These are phyloP conservation scores for Penicillium sp. DNA, from an alignment of 2,329 filamentous ascomycete genomes.

Conservation along the genomic window DNA sequence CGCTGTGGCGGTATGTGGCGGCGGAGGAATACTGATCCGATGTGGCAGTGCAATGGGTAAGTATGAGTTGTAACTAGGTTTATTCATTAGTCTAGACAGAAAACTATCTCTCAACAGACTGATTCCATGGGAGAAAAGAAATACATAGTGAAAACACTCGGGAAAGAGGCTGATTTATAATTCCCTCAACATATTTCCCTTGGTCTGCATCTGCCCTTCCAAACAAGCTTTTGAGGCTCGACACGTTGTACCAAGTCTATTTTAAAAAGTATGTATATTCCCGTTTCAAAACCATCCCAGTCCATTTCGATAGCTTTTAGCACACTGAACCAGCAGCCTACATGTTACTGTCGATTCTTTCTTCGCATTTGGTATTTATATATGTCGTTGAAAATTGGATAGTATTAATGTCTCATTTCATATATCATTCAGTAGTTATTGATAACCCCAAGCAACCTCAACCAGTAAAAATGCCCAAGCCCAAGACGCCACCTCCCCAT, in stretches of 20 bases:
- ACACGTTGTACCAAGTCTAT: not conserved
- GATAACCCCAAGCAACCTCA: not conserved
- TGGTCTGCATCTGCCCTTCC: not conserved
- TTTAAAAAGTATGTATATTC: not conserved
- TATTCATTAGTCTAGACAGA: not conserved
- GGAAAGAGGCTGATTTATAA: not conserved
- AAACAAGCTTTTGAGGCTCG: slow-evolving; percentile 8
- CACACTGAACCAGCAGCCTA: too few species aligned
- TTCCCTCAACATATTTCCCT: not conserved
- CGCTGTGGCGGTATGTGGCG: slow-evolving; percentile 21
- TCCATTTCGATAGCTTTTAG: not conserved
- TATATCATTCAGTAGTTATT: not conserved
- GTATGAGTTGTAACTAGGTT: not conserved
- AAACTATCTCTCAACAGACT: not conserved
- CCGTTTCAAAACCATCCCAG: not conserved
- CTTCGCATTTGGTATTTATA: not conserved
- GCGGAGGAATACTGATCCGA: slow-evolving; percentile 34
- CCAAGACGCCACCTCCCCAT: slow-evolving; percentile 6
- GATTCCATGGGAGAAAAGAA: not conserved
- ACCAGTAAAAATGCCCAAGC: slow-evolving; percentile 4
- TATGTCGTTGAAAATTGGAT: not conserved
- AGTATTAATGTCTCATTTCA: not conserved
- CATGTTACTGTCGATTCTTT: too few species aligned
- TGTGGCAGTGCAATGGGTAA: slow-evolving; percentile 23
- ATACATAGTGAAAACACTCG: not conserved